Evolutionary conservation across 306 rosid species (phyloP).

Genomic region (Castanopsis chinensis): DNA sequence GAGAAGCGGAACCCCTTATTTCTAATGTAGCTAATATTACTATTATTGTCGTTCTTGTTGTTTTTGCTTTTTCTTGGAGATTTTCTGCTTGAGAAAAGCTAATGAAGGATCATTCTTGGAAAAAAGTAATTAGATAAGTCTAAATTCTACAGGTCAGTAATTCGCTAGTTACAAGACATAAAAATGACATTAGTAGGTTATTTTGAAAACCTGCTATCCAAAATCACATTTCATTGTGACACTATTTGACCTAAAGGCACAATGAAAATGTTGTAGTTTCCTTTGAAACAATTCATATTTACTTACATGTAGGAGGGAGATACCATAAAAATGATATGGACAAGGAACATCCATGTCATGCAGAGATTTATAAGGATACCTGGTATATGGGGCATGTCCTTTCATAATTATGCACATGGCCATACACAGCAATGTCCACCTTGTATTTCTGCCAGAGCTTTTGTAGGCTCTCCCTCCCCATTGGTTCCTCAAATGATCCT

Average conservation of each 20-base stretch:
- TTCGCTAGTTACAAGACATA: not conserved
- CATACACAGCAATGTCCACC: slow-evolving; percentile 86
- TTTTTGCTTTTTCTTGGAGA: too few species aligned
- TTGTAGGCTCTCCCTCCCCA: slow-evolving; percentile 97
- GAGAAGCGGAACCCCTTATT: too few species aligned
- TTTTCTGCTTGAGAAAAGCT: not conserved
- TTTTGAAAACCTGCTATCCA: not conserved
- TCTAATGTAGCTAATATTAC: too few species aligned
- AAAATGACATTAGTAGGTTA: not conserved
- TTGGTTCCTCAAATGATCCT: slow-evolving; percentile 94
- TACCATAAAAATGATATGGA: not conserved
- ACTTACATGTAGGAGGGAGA: not conserved
- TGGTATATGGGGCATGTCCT: slow-evolving; percentile 89
- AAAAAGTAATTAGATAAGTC: not conserved
- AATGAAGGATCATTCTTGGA: not conserved
- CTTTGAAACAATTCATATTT: not conserved
- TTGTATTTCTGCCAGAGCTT: slow-evolving; percentile 87
- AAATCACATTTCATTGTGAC: not conserved
- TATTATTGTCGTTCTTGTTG: too few species aligned
- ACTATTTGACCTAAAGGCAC: not conserved
- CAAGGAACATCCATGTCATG: slow-evolving; percentile 1
- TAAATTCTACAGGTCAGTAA: not conserved
- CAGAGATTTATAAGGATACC: slow-evolving; percentile 43
- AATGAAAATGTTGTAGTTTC: too few species aligned
- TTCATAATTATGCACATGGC: slow-evolving; percentile 93